phyloP scores from a whole-genome alignment of 2,329 filamentous ascomycete species.

The Hypoxylon sp. region DNA sequence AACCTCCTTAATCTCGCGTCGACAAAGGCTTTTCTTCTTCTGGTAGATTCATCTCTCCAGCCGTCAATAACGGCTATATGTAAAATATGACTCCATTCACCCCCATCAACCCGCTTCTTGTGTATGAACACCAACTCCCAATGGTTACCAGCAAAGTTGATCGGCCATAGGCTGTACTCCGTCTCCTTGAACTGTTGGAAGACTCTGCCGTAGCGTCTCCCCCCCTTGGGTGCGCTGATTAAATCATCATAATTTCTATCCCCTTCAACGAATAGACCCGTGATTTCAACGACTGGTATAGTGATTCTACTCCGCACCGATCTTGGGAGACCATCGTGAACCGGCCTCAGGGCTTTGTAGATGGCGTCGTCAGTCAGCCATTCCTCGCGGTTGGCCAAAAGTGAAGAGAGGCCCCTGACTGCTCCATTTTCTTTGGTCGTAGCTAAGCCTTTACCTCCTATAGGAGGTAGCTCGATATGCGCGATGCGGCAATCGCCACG shows the following conservation, averaged over 20 bases:
- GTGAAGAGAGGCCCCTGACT: slow-evolving; percentile 40
- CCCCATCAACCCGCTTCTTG: slow-evolving; percentile 17
- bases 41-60: background rate
- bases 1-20: slow-evolving; percentile 5
- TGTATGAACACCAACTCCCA: slow-evolving; percentile 46
- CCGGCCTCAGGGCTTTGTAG: slow-evolving; percentile 26
- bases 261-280: background rate
- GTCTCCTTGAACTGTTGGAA: slow-evolving; percentile 19
- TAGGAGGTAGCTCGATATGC: slow-evolving; percentile 30
- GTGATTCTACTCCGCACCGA: slow-evolving; percentile 31
- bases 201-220: background rate
- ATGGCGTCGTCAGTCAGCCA: slow-evolving; percentile 45
- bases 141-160: slow-evolving; percentile 37
- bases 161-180: slow-evolving; percentile 46
- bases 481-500: slow-evolving; percentile 14
- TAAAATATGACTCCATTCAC: slow-evolving; percentile 31
- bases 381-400: slow-evolving; percentile 34
- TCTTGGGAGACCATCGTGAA: slow-evolving; percentile 18
- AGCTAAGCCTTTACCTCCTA: background rate
- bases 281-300: slow-evolving; percentile 11
- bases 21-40: background rate
- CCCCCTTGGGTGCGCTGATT: background rate
- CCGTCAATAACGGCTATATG: slow-evolving; percentile 44
- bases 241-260: background rate
- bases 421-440: background rate